Evolutionary conservation across 192 early-diverging fungal species (phyloP), one percentile per base, ranked within the genome.

Genomic region (Podila verticillata): DNA sequence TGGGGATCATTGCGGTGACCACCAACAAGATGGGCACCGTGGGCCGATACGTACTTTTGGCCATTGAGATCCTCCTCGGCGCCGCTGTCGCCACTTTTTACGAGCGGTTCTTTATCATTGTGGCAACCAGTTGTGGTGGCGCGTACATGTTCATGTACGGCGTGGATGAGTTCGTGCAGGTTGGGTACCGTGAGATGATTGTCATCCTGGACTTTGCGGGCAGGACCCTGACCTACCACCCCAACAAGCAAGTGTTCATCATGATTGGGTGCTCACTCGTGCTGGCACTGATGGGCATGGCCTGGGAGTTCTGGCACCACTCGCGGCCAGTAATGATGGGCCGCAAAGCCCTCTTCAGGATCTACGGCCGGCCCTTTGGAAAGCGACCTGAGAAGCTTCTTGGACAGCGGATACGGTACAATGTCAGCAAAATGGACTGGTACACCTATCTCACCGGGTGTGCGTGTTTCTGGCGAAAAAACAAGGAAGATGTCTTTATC

Each of bases 111-210:
- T 48, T 82, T 57, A 59, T 90, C 15, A 86, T 87, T 48, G 5
- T 87, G 22, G 70, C 74, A 2, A 87, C 88, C 0, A 60, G 82
- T 36, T 78, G 90, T 48, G 54, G 75, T 1, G 90, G 90, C 19
- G 69, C 87, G 7, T 90, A 84, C 63, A 31, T 84, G 34, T 44
- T 90, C 61, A 67, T 83, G 57, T 74, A 63, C 26, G 90, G 89
- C 7, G 51, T 90, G 2, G 90, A 91, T 60, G 69, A 84, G 54
- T 87, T 88, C 48, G 26, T 71, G 8, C 73, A 86, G 48, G 68
- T 69, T 22, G 90, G 90, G 0, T 81, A 90, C 63, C 65, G 77
- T 3, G 77, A 80, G 26, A 80, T 80, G 65, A 49, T 80, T 30
- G 57, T 72, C 6, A 68, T 80, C 29, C 70, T 80, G 30, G 26